Evolutionary conservation across 768 basidiomycete genomes (phyloP).

Genomic region (Suillus subluteus): DNA sequence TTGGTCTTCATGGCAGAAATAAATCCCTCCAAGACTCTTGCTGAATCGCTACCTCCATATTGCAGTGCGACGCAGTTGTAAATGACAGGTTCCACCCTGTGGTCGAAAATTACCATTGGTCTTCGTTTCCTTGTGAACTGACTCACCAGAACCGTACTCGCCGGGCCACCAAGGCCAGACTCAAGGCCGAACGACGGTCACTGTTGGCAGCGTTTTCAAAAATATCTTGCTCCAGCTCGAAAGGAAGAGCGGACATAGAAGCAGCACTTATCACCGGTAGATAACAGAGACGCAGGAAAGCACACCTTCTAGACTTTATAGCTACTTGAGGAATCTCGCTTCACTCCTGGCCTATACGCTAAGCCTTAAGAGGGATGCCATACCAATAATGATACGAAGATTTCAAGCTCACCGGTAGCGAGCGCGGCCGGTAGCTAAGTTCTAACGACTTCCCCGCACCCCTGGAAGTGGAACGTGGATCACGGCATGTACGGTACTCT

Average conservation of each 20-base stretch:
- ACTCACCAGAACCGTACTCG: slow-evolving; percentile 6
- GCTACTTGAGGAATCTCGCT: not conserved
- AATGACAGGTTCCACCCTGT: not conserved
- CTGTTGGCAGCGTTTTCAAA: not conserved
- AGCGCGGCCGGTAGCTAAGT: not conserved
- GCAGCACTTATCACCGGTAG: not conserved
- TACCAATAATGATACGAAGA: not conserved
- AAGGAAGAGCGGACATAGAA: not conserved
- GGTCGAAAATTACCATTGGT: not conserved
- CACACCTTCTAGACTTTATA: not conserved
- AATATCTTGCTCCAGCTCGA: slow-evolving; percentile 6
- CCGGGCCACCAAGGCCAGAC: not conserved
- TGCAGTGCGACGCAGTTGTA: not conserved
- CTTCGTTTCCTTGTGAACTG: not conserved
- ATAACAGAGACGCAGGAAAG: not conserved
- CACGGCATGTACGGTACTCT: not conserved
- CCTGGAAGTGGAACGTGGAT: not conserved
- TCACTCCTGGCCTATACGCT: not conserved
- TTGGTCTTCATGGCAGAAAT: not conserved
- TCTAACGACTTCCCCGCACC: not conserved
- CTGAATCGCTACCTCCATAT: not conserved
- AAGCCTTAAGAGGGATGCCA: not conserved
- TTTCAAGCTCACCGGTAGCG: not conserved
- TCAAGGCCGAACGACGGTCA: not conserved
- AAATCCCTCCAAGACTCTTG: slow-evolving; percentile 1